Base-by-base conservation (phyloP, 1,284 basidiomycete genomes). In the Ganoderma resinaceum region DNA sequence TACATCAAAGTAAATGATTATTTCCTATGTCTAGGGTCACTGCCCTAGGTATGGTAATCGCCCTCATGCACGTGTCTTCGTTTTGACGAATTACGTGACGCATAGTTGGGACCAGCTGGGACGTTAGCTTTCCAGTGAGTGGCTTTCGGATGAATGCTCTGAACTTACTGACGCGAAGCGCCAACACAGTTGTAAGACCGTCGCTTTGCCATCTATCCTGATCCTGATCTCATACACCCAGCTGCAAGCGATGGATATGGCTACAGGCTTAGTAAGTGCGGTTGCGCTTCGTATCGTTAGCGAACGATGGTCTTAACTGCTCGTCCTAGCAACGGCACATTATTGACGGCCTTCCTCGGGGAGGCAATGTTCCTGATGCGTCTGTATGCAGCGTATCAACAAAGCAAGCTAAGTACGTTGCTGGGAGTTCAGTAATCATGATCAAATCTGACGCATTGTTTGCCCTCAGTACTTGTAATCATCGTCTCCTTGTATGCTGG, bases 301-400 rank as follows among this genome's bases (percentile, higher is more conserved):
- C 16, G 14, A 29, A n/a, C 29, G 14, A 16, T 7, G 29, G 14
- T 37, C 37, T 59, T n/a, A 38, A 3, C 20, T 23, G 7, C 3
- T 29, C n/a, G n/a, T 8, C 3, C 4, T 23, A 66, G 68, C 55
- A 69, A 68, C 52, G 68, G 68, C 26, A 66, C 68, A 5, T 42
- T 69, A 29, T 52, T 72, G 2, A 61, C 71, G 0, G 66, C 53
- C 9, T 42, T 70, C 23, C 26, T 69, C 11, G 71, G 71, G 3
- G 71, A 72, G 23, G 64, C 61, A 16, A 65, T 72, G 59, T 69
- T 72, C 43, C 16, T 72, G 42, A 59, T 69, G 66, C 53, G 71
- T 18, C 29, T 72, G 42, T 72, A 70, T 58, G 71, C 71, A 23
- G 64, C 71, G 0, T 72, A 72, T 61, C 53, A 63, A 26, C 66